Evolutionary conservation across 495 filamentous ascomycete genomes (phyloP), one percentile per base, ranked within the genome.

Genomic region (Ascodesmis nigricans): DNA sequence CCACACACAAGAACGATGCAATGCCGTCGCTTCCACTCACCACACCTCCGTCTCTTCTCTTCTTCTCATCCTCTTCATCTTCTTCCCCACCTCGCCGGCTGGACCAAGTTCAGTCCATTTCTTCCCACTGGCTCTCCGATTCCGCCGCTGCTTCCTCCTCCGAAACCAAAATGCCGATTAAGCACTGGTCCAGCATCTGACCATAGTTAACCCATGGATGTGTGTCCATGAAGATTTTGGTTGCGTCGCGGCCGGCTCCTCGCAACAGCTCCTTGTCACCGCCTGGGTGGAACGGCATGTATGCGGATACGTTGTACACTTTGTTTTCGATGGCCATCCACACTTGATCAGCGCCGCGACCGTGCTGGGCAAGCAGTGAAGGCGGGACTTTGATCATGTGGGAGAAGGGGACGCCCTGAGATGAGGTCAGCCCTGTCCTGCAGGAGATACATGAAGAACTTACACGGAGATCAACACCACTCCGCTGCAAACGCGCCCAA

Each of bases 191-290:
- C 34, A 97, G 55, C 68, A 97, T 92, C 3, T 74, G 77, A 59
- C 95, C 90, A 63, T 79, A 91, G 47, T 91, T 97, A 6, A 97
- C 84, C 87, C 90, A 97, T 11, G 84, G 81, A 61, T 97, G 87
- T 15, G 83, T 66, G 59, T 92, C 81, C 41, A 73, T 70, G 54
- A 97, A 95, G 48, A 97, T 45, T 58, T 70, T 71, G 4, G 64
- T 70, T 22, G 71, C 78, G 48, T 82, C 75, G 41, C 68, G 64
- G 11, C 79, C 87, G 1, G 82, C 84, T 10, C 64, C 73, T 15
- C 75, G 64, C 53, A 91, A 60, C 45, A 95, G 48, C 58, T 97
- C 80, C 2, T 70, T 73, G 57, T 75, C 78, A 3, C 87, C 87
- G 21, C 87, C 87, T 0, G 87, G 87, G 47, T 97, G 87, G 50